Base-by-base conservation (phyloP, 1,284 basidiomycete genomes). In the Ganoderma multipileum region DNA sequence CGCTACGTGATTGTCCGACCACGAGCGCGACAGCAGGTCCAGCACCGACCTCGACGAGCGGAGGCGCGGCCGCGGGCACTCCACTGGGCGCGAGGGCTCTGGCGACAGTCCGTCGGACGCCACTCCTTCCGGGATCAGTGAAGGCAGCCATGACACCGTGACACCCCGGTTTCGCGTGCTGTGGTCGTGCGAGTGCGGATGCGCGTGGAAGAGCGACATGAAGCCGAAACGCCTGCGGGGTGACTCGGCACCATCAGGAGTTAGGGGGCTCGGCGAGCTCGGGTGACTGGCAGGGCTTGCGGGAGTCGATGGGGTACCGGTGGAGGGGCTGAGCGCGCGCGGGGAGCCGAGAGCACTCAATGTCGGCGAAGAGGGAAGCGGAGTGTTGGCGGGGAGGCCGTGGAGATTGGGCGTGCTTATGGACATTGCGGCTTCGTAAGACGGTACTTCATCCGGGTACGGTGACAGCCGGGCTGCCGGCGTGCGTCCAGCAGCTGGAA, bases 181-280 rank as follows among this genome's bases (percentile, higher is more conserved):
- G 30, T 47, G n/a, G 14, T 42, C 41, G 23, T 42, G 33, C 1
- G 47, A 16, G 47, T 68, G 60, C 14, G 71, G 63, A 26, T 58
- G 50, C 3, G 61, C n/a, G 47, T 26, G 69, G 65, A 72, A 72
- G 36, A 72, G 60, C 9, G 71, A 67, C 42, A 68, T 67, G 63
- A 72, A 69, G 23, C 64, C 69, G 61, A 72, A 72, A 23, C 71
- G 68, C 12, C 64, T 64, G 12, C 71, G 71, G 8, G 67, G 69
- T 6, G 71, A 68, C 30, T 70, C 71, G 2, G 69, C 67, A 3
- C 67, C 71, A 20, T 64, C 61, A 8, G 62, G 66, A 33, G n/a
- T 59, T 11, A 60, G 44, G 28, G 68, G 60, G 41, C 47, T 50
- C 26, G 71, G 50, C 7, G 71, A 68, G 14, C 50, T 58, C 4